These are phyloP conservation scores for Lentinula lateritia DNA, from an alignment of 768 basidiomycete species.

Conservation along the genomic window DNA sequence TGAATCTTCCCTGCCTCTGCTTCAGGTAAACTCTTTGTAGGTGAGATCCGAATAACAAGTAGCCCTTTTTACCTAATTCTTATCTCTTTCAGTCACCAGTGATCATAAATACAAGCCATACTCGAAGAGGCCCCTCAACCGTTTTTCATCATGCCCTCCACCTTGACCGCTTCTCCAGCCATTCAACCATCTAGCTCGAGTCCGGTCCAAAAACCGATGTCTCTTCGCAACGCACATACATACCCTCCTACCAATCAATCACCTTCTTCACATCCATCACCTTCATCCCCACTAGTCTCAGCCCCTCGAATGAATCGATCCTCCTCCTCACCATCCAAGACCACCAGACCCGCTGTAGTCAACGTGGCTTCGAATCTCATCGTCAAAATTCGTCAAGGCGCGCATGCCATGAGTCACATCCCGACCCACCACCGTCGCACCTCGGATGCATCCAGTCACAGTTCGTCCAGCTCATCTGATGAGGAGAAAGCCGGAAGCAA, in stretches of 20 bases:
- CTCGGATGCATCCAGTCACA: neutral
- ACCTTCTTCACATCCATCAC: neutral
- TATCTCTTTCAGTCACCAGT: too few species aligned
- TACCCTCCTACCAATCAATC: neutral
- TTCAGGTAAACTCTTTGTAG: too few species aligned
- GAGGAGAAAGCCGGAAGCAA: neutral
- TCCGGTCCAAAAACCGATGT: neutral
- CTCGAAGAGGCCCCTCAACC: too few species aligned
- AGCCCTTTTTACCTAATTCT: too few species aligned
- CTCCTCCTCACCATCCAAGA: neutral
- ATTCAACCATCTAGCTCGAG: neutral
- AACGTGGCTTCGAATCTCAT: neutral
- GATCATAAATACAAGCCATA: too few species aligned
- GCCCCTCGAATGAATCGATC: neutral
- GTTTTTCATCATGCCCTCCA: too few species aligned
- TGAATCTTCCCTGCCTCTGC: neutral
- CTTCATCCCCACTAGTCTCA: neutral
- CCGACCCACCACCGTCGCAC: neutral
- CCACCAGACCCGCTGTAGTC: neutral
- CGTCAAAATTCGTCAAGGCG: neutral
- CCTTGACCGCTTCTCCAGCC: too few species aligned
- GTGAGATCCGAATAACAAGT: too few species aligned
- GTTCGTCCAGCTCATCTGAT: neutral
- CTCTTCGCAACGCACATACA: neutral
- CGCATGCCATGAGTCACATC: neutral